Evolutionary conservation across 768 basidiomycete genomes (phyloP).

Genomic region (Leccinum ochraceum): DNA sequence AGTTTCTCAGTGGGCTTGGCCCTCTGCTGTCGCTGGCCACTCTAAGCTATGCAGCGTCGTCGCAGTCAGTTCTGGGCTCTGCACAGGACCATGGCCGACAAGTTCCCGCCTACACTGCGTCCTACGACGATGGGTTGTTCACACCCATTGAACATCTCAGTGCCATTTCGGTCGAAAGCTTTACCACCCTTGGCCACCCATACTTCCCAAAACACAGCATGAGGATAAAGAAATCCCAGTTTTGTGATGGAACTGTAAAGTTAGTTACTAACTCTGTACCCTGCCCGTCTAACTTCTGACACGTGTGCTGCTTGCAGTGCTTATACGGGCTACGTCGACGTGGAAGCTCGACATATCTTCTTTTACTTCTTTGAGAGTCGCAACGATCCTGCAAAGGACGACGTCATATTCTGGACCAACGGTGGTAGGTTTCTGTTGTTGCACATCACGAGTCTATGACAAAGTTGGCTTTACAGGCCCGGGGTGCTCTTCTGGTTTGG

Average conservation of each 20-base stretch:
- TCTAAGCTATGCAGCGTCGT: conserved; percentile 14
- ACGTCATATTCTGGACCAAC: conserved; percentile 59
- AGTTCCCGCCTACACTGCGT: conserved; percentile 1
- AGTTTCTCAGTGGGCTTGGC: conserved; percentile 9
- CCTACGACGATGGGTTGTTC: conserved; percentile 36
- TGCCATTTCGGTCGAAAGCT: conserved; percentile 32
- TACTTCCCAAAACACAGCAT: conserved; percentile 45
- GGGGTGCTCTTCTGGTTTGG: conserved; percentile 58
- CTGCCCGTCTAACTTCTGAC: background rate
- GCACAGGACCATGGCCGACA: conserved; percentile 4
- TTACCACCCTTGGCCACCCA: conserved; percentile 43
- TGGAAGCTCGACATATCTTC: conserved; percentile 63
- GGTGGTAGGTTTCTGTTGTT: conserved; percentile 46
- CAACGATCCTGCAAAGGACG: conserved; percentile 53
- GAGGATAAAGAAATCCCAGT: conserved; percentile 40
- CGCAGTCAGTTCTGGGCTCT: conserved; percentile 20
- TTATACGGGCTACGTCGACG: conserved; percentile 70
- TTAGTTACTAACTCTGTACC: conserved; percentile 15
- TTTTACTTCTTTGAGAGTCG: conserved; percentile 80
- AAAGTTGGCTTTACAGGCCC: conserved; percentile 34
- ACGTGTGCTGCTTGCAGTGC: conserved; percentile 34
- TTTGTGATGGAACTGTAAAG: conserved; percentile 45
- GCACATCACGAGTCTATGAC: background rate
- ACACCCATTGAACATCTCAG: conserved; percentile 34
- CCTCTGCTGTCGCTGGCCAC: conserved; percentile 10